phyloP scores from a whole-genome alignment of 2,329 filamentous ascomycete genomes.

The Aspergillus sp. region DNA sequence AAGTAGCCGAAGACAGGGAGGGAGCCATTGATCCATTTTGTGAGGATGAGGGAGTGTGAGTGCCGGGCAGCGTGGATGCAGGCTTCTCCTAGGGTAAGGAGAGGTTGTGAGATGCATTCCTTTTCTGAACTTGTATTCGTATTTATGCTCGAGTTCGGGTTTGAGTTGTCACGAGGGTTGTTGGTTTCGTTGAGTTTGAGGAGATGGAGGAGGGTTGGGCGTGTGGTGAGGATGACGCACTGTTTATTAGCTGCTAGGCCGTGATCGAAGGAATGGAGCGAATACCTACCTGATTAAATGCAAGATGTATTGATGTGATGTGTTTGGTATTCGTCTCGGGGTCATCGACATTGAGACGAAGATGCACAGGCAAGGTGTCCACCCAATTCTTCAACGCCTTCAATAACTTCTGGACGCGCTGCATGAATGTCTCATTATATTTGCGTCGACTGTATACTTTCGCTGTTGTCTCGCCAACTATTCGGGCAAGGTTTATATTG shows the following conservation, averaged over 20 bases:
- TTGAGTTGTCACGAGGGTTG: not conserved
- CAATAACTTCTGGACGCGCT: slow-evolving; percentile 41
- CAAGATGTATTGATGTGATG: slow-evolving; percentile 36
- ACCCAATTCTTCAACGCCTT: slow-evolving; percentile 41
- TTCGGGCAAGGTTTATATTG: slow-evolving; percentile 38
- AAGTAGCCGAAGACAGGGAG: slow-evolving; percentile 42
- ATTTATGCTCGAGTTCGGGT: not conserved
- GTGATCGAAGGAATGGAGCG: not conserved
- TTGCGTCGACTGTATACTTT: slow-evolving; percentile 37
- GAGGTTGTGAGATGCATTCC: slow-evolving; percentile 36
- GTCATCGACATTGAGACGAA: slow-evolving; percentile 34
- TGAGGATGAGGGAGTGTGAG: slow-evolving; percentile 38
- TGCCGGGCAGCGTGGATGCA: slow-evolving; percentile 41
- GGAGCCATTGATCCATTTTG: slow-evolving; percentile 40
- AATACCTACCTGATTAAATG: slow-evolving; percentile 37
- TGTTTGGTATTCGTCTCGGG: slow-evolving; percentile 34
- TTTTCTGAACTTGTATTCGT: not conserved
- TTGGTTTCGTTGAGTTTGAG: slow-evolving; percentile 31
- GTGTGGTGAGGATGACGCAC: slow-evolving; percentile 42
- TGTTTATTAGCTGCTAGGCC: slow-evolving; percentile 6
- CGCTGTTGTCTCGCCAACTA: slow-evolving; percentile 37
- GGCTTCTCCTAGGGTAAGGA: slow-evolving; percentile 38
- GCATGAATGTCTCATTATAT: slow-evolving; percentile 39
- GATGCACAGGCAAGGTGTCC: slow-evolving; percentile 35
- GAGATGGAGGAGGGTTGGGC: slow-evolving; percentile 41